Percentiles rank a stretch among this genome's conserved stretches.
phyloP scores from a whole-genome alignment of 192 early-diverging fungal species.

The Rhizoclosmatium sp. region DNA sequence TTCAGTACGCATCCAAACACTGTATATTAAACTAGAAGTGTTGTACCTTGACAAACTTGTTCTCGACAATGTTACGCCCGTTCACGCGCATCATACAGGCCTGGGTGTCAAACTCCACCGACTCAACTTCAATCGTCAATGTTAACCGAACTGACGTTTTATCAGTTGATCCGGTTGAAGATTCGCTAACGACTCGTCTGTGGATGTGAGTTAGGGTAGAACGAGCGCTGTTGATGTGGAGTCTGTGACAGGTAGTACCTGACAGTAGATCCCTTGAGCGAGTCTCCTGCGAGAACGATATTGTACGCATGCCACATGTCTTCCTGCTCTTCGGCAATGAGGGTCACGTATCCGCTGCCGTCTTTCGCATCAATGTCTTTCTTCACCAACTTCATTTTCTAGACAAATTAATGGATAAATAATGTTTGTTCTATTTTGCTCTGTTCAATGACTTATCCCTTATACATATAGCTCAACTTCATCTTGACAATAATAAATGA shows the following conservation, averaged over 20 bases:
- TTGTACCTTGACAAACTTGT: constrained; percentile 85
- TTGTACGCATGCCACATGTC: constrained; percentile 93
- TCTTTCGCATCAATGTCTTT: constrained; percentile 77
- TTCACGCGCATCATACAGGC: constrained; percentile 85
- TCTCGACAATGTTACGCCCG: constrained; percentile 86
- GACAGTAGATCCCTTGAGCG: constrained; percentile 85
- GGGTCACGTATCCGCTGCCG: constrained; percentile 78
- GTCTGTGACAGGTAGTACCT: constrained; percentile 52
- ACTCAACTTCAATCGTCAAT: constrained; percentile 85
- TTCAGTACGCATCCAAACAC: neutral
- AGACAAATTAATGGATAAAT: no score
- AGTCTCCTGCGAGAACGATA: constrained; percentile 82
- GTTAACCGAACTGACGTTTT: constrained; percentile 81
- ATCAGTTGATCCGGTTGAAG: constrained; percentile 85
- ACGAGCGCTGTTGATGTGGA: neutral
- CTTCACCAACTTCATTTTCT: constrained; percentile 74
- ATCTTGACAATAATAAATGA: no score
- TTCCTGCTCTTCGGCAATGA: constrained; percentile 89
- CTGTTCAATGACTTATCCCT: no score
- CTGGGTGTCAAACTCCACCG: constrained; percentile 90
- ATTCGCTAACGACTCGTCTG: constrained; percentile 88
- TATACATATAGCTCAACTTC: no score
- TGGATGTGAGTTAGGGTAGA: neutral
- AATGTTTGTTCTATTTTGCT: no score
- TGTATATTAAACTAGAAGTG: neutral